Evolutionary conservation across 768 basidiomycete species (phyloP), one percentile per base, ranked within the genome.

Genomic region (Solioccasus polychromus): DNA sequence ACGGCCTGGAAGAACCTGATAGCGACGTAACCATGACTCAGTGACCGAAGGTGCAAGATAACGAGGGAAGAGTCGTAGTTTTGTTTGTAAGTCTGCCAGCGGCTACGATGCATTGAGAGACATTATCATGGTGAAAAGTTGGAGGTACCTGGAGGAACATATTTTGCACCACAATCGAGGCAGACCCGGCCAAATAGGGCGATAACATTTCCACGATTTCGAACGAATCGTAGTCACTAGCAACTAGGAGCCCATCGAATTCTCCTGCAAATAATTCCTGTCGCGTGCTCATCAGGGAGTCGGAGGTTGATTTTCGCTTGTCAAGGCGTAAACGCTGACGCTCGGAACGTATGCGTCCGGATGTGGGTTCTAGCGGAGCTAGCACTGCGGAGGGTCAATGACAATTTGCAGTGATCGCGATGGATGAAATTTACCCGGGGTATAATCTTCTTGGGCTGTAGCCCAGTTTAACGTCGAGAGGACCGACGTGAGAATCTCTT

Each of bases 1-100:
- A 28, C 96, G 78, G 19, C 96, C 95, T 19, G 96, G 96, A n/a
- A 99, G 74, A 14, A 93, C 85, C 71, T 98, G 95, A 69, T 98
- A 99, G 51, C 80, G 78, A 23, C 95, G 80, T 32, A 91, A 66
- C 86, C 89, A 97, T 10, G 80, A 74, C 66, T 98, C 95, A 3
- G 88, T 86, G 24, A 98, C 69, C 14, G 76, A 82, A 8, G 92
- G 85, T 25, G 81, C 83, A 10, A 98, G 71, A 65, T 81, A 94
- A 50, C 75, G 67, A 8, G 86, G 80, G 31, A 76, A 59, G 20
- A 75, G 68, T 37, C 89, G 80, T 55, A 97, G 67, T 52, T 78
- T 82, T 25, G 72, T 72, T 59, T 95, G 87, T 5, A 88, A 72
- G 29, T 91, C 82, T 6, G 86, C 73, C n/a, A 98, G 71, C 40